Base-by-base conservation (phyloP, 768 basidiomycete species). In the Suillus cothurnatus region DNA sequence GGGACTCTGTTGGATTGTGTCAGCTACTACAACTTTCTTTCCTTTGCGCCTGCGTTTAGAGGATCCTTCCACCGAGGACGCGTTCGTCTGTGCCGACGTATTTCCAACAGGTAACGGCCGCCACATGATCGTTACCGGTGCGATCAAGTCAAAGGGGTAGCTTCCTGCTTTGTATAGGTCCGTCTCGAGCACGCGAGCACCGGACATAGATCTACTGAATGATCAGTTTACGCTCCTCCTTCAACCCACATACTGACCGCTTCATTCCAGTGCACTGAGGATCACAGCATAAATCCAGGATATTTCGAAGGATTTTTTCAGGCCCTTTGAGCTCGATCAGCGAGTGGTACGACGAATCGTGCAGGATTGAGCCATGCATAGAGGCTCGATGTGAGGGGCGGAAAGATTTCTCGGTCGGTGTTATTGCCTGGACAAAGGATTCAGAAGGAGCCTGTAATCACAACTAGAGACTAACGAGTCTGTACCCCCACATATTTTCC, bases 351-450 rank as follows among this genome's bases (percentile, higher is more conserved):
- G 94, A 95, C 0, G 92, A 91, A 71, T 99, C 97, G 63, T 96
- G 94, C 1, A 97, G 76, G 62, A 97, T 95, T 1, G 90, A 89
- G 6, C 89, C 92, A 67, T 94, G 93, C 12, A 90, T 76, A 1
- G 94, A 86, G 4, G 97, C 95, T 36, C 97, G 87, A 77, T 97
- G 91, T 1, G 96, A 95, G 0, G 97, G 90, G 23, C 97, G 86
- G 74, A 91, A 97, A 0, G 94, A 84, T 72, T 98, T 99, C 72
- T 96, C 93, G 0, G 95, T 95, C 0, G 97, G 95, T 2, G 87
- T 87, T 3, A 90, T 78, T 8, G 96, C 92, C 91, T 95, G 67
- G 31, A 55, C 6, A 62, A 60, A 41, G 12, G 12, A 39, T 64
- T 57, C 34, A 58, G 31, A 62, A 28, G 38, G 6, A 34, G 36